These are phyloP conservation scores for Aspergillus costaricaensis DNA, from an alignment of 2,329 filamentous ascomycete species.

Conservation along the genomic window DNA sequence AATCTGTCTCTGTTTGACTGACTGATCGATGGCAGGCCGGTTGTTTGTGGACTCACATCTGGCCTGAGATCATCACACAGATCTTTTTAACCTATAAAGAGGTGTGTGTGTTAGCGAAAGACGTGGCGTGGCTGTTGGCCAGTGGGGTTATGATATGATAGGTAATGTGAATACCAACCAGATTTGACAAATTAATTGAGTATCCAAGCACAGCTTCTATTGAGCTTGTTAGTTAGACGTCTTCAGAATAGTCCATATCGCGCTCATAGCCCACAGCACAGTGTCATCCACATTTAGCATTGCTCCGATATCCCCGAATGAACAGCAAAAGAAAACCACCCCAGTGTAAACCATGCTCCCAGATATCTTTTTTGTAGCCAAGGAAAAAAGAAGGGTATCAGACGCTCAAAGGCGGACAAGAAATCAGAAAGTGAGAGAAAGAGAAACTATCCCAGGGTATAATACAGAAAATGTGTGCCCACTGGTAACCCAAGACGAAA, in stretches of 20 bases:
- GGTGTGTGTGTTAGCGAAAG: neutral
- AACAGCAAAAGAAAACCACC: neutral
- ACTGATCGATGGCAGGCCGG: too few relatives aligned
- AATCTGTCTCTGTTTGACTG: neutral
- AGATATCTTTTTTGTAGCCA: neutral
- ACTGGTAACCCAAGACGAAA: neutral
- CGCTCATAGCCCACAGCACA: neutral
- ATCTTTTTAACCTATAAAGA: neutral
- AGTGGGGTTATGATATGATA: neutral
- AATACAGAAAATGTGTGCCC: neutral
- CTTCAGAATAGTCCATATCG: neutral
- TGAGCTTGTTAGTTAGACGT: neutral
- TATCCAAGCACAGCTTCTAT: neutral
- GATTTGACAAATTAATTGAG: neutral
- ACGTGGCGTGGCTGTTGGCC: neutral
- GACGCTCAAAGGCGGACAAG: conserved; percentile 6
- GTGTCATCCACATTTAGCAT: neutral
- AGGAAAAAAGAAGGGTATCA: neutral
- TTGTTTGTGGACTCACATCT: too few relatives aligned
- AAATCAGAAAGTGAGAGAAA: neutral
- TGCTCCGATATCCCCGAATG: neutral
- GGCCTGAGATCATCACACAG: too few relatives aligned
- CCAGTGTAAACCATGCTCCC: neutral
- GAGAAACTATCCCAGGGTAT: neutral
- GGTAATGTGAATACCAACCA: neutral